These are phyloP conservation scores for Tetraselmis striata DNA, from an alignment of 139 green algal genomes.

Conservation along the genomic window DNA sequence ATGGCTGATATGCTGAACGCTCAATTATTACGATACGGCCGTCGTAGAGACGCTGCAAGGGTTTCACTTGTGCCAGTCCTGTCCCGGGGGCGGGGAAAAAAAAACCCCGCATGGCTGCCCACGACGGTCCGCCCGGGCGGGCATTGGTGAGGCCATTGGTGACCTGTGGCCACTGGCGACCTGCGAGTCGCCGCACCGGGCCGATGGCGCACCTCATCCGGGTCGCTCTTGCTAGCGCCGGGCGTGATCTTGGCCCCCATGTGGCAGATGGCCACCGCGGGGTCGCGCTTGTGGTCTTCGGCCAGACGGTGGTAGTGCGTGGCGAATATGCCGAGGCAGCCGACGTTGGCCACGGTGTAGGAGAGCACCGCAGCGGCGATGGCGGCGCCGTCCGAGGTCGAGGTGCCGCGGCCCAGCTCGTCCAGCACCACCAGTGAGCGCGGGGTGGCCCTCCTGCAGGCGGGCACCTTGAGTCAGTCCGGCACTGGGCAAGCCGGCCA, in stretches of 20 bases:
- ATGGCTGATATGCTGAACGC: too few relatives aligned
- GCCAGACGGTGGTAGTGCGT: slow-evolving; percentile 95
- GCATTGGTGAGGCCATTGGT: too few relatives aligned
- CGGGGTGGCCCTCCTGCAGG: slow-evolving; percentile 11
- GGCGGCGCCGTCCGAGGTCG: slow-evolving; percentile 90
- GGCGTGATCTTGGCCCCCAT: slow-evolving; percentile 74
- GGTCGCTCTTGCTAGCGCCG: background rate
- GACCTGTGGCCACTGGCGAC: too few relatives aligned
- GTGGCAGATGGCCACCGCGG: slow-evolving; percentile 65
- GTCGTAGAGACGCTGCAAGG: too few relatives aligned
- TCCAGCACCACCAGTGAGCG: slow-evolving; percentile 85
- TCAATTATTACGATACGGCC: too few relatives aligned
- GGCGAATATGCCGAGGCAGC: slow-evolving; percentile 86
- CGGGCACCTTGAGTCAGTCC: too few relatives aligned
- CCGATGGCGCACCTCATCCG: slow-evolving; percentile 29
- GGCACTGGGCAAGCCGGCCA: too few relatives aligned
- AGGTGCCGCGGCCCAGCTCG: slow-evolving; percentile 92
- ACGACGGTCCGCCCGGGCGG: too few relatives aligned
- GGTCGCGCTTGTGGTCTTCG: slow-evolving; percentile 53
- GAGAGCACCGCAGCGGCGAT: slow-evolving; percentile 88
- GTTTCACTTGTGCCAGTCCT: too few relatives aligned
- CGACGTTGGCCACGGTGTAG: slow-evolving; percentile 53
- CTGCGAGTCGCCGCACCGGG: too few relatives aligned
- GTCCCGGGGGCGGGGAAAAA: too few relatives aligned
- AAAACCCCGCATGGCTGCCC: too few relatives aligned